phyloP scores from a whole-genome alignment of 1,284 basidiomycete species.

The Ustilago esculenta region DNA sequence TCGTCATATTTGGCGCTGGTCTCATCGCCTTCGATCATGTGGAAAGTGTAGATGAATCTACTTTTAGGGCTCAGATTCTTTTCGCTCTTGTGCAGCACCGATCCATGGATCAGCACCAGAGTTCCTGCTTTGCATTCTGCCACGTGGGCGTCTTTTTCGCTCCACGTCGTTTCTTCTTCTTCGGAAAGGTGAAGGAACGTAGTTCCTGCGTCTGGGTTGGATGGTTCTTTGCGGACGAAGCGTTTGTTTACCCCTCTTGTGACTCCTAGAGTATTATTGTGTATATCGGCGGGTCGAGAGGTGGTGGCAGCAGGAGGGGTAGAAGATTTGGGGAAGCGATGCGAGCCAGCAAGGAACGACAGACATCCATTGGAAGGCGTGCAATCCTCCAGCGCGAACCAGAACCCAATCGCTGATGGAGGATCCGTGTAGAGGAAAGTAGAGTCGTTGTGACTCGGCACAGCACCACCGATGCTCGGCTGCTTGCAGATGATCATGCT shows the following conservation, averaged over 20 bases:
- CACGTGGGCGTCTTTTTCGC: constrained; percentile 20
- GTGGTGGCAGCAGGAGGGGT: not conserved
- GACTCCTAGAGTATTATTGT: constrained; percentile 21
- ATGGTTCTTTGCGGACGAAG: constrained; percentile 43
- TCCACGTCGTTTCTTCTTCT: constrained; percentile 49
- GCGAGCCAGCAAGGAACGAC: constrained; percentile 52
- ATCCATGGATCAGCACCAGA: constrained; percentile 59
- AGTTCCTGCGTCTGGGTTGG: constrained; percentile 40
- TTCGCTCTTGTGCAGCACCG: constrained; percentile 57
- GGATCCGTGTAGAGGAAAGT: constrained; percentile 83
- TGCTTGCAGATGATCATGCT: constrained; percentile 78
- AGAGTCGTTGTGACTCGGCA: constrained; percentile 71
- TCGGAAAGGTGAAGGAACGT: constrained; percentile 26
- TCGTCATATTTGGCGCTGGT: constrained; percentile 44
- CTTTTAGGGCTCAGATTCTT: constrained; percentile 47
- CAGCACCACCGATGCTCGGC: constrained; percentile 60
- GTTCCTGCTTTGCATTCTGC: constrained; percentile 55
- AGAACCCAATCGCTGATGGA: constrained; percentile 89
- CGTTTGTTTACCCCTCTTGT: constrained; percentile 54
- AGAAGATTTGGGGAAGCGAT: constrained; percentile 25
- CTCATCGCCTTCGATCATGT: constrained; percentile 59
- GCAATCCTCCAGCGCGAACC: constrained; percentile 86
- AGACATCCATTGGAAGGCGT: constrained; percentile 55
- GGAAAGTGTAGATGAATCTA: constrained; percentile 62
- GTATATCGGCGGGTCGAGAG: constrained; percentile 4